These are phyloP conservation scores for Penicillium janthinellum DNA, from an alignment of 2,329 filamentous ascomycete species.

Conservation along the genomic window DNA sequence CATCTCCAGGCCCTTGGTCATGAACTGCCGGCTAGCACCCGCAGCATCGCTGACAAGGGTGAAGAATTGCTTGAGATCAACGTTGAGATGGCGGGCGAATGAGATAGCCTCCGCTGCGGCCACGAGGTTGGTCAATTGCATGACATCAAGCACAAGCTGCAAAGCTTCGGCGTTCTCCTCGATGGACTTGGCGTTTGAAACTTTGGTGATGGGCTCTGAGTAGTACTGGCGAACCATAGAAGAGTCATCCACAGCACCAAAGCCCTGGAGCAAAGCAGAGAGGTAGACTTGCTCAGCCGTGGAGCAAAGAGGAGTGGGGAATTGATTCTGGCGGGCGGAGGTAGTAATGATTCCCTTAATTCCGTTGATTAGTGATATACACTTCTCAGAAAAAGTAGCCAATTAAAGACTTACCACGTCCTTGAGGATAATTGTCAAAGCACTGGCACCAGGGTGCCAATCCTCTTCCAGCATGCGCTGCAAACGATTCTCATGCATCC, in stretches of 20 bases:
- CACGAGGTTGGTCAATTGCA: constrained; percentile 52
- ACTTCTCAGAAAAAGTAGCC: background rate
- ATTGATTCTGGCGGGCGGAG: constrained; percentile 60
- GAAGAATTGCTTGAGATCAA: constrained; percentile 50
- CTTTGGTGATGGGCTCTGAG: constrained; percentile 43
- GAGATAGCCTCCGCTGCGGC: constrained; percentile 52
- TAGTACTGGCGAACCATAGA: constrained; percentile 59
- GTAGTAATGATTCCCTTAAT: constrained; percentile 66
- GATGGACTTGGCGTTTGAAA: constrained; percentile 35
- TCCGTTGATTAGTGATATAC: background rate
- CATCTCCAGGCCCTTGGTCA: constrained; percentile 42
- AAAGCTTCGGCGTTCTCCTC: constrained; percentile 39
- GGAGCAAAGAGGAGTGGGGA: constrained; percentile 63
- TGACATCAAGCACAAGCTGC: constrained; percentile 47
- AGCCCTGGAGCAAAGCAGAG: constrained; percentile 60
- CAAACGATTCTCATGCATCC: constrained; percentile 64
- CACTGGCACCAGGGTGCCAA: constrained; percentile 60
- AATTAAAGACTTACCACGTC: constrained; percentile 46
- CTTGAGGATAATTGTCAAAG: constrained; percentile 62
- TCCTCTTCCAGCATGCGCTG: constrained; percentile 57
- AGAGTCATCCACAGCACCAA: constrained; percentile 57
- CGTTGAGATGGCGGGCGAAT: constrained; percentile 49
- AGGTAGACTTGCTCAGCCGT: constrained; percentile 68
- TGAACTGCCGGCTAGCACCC: constrained; percentile 50
- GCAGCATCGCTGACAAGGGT: constrained; percentile 52